Percentiles rank a stretch among this genome's conserved stretches.
Evolutionary conservation across 2,329 filamentous ascomycete genomes (phyloP).

Genomic region (Cadophora sp.): DNA sequence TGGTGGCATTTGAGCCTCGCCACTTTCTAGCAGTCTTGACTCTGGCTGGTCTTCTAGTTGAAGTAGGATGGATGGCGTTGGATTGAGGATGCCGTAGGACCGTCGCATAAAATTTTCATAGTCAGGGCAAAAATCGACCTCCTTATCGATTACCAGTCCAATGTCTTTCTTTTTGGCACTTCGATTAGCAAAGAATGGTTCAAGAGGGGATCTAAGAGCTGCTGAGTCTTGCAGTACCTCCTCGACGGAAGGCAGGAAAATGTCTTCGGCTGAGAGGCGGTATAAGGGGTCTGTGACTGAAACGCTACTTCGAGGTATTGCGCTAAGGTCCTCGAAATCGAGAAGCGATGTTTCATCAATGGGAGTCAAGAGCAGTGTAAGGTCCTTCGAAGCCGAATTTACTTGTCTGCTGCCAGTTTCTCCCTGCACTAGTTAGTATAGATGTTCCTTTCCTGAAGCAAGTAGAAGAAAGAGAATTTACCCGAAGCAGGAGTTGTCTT

Average conservation of each 20-base stretch:
- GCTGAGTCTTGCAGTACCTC: slow-evolving; percentile 26
- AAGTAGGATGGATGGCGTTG: background rate
- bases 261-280: background rate
- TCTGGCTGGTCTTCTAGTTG: background rate
- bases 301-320: background rate
- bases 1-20: background rate
- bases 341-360: background rate
- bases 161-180: background rate
- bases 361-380: no score
- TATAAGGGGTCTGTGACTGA: background rate
- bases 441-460: background rate
- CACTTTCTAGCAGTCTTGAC: background rate
- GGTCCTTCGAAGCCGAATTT: background rate
- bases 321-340: slow-evolving; percentile 5
- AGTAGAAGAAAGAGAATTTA: background rate
- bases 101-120: slow-evolving; percentile 5
- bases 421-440: background rate
- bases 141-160: background rate
- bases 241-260: background rate
- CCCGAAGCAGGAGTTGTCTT: slow-evolving; percentile 8
- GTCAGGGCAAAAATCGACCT: slow-evolving; percentile 1
- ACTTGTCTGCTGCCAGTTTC: background rate
- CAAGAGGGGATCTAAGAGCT: slow-evolving; percentile 18
- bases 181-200: slow-evolving; percentile 13
- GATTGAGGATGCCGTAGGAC: background rate